A percentile compares a stretch with the other conserved stretches of the same genome.
These are phyloP conservation scores for Centella asiatica DNA, from an alignment of 129 eudicot species.

Conservation along the genomic window DNA sequence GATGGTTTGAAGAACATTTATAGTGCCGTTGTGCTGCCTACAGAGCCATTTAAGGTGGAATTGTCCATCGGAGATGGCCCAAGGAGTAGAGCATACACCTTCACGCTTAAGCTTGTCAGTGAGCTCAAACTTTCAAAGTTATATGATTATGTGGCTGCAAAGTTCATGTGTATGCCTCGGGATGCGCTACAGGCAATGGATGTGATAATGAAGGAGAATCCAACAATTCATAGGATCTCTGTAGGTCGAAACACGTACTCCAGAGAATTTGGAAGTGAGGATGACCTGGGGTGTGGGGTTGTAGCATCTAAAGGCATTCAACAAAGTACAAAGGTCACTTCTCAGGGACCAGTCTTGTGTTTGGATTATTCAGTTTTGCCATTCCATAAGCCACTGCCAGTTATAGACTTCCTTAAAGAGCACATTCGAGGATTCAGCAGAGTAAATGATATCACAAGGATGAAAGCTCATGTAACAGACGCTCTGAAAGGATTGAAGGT, in stretches of 20 bases:
- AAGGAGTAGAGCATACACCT: conserved; percentile 21
- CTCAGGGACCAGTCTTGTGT: conserved; percentile 49
- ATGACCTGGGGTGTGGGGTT: conserved; percentile 43
- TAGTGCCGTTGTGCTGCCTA: conserved; percentile 38
- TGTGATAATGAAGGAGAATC: conserved; percentile 58
- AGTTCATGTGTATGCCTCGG: conserved; percentile 34
- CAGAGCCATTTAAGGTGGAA: conserved; percentile 38
- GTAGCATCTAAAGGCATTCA: conserved; percentile 64
- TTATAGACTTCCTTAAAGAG: conserved; percentile 53
- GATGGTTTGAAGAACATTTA: conserved; percentile 63
- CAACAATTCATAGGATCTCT: conserved; percentile 32
- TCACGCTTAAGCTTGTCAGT: conserved; percentile 37
- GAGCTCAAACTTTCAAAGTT: conserved; percentile 45
- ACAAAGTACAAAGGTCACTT: conserved; percentile 49
- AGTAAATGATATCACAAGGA: conserved; percentile 16
- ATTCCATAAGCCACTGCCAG: conserved; percentile 54
- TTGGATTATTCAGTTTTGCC: conserved; percentile 52
- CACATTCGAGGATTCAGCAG: conserved; percentile 25
- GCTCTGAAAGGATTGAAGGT: conserved; percentile 53
- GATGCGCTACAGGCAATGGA: conserved; percentile 58
- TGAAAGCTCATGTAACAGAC: conserved; percentile 12
- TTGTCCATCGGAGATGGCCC: conserved; percentile 28
- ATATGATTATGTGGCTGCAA: conserved; percentile 39
- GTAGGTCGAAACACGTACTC: conserved; percentile 48
- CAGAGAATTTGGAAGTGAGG: conserved; percentile 16